Evolutionary conservation across 2,329 filamentous ascomycete genomes (phyloP).

Genomic region (Neopestalotiopsis sp.): DNA sequence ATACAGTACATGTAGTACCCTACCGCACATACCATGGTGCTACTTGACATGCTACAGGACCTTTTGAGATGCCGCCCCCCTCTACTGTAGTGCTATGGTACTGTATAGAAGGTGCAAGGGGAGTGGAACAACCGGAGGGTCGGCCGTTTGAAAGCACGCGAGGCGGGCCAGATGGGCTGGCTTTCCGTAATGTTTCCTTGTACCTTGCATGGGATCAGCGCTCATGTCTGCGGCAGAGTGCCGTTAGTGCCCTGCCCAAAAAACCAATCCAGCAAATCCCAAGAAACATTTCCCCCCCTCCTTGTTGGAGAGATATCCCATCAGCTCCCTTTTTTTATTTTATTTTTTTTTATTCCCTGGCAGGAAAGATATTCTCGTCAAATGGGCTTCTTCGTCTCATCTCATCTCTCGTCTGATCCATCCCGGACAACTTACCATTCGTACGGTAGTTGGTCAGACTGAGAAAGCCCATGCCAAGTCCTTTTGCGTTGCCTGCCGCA

Average conservation of each 20-base stretch:
- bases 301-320: not conserved
- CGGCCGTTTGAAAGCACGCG: slow-evolving; percentile 8
- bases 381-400: slow-evolving; percentile 1
- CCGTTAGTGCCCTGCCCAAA: not conserved
- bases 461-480: not conserved
- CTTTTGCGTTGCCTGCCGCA: not conserved
- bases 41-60: not conserved
- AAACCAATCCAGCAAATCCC: not conserved
- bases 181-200: slow-evolving; percentile 6
- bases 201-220: slow-evolving; percentile 13
- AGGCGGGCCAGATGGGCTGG: slow-evolving; percentile 1
- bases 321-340: not conserved
- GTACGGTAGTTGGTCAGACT: not conserved
- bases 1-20: no score
- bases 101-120: not conserved
- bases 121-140: not conserved
- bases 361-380: not conserved
- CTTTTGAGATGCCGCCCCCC: not conserved
- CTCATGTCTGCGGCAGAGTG: not conserved
- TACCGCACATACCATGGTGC: no score
- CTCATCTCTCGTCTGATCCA: not conserved
- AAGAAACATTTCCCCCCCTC: not conserved
- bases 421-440: not conserved
- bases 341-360: not conserved
- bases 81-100: no score